Conservation (phyloP, 1,139 yeast genomes). For the Geotrichum phurueaensis region DNA sequence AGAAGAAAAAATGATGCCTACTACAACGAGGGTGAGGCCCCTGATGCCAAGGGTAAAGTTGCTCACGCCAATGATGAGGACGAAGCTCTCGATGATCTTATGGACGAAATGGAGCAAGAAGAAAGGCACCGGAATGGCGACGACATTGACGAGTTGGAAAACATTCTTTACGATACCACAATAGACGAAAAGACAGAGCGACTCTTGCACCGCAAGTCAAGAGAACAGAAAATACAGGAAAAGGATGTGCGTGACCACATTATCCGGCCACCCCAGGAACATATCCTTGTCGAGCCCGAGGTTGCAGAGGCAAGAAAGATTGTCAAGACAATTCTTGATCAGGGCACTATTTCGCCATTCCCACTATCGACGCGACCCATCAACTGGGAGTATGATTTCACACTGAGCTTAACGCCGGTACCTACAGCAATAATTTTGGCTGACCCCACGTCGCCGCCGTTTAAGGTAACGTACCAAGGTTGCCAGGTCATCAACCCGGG, state of each 20-base stretch:
- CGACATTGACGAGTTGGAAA: constrained; percentile 14
- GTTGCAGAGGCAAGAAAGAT: constrained; percentile 65
- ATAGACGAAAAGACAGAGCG: constrained; percentile 7
- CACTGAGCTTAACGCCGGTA: constrained; percentile 66
- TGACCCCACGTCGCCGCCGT: constrained; percentile 65
- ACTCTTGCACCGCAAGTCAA: constrained; percentile 19
- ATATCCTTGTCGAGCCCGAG: constrained; percentile 32
- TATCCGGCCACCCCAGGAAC: constrained; percentile 13
- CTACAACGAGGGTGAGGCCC: constrained; percentile 29
- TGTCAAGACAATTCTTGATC: constrained; percentile 76
- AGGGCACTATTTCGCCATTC: constrained; percentile 83
- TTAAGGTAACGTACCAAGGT: constrained; percentile 74
- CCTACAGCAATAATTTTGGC: constrained; percentile 53
- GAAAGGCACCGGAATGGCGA: constrained; percentile 19
- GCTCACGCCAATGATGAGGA: constrained; percentile 20
- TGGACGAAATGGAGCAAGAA: constrained; percentile 15
- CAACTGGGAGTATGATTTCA: constrained; percentile 62
- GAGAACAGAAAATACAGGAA: constrained; percentile 15
- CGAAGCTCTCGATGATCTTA: constrained; percentile 20
- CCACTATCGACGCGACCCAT: constrained; percentile 54
- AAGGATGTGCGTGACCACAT: constrained; percentile 10
- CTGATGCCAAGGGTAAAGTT: not conserved
- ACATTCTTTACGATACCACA: constrained; percentile 15
- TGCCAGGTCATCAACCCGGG: constrained; percentile 77
- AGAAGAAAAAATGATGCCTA: constrained; percentile 12